Evolutionary conservation across 2,329 filamentous ascomycete species (phyloP), one percentile per base, ranked within the genome.

Genomic region (Epichloe baconii): DNA sequence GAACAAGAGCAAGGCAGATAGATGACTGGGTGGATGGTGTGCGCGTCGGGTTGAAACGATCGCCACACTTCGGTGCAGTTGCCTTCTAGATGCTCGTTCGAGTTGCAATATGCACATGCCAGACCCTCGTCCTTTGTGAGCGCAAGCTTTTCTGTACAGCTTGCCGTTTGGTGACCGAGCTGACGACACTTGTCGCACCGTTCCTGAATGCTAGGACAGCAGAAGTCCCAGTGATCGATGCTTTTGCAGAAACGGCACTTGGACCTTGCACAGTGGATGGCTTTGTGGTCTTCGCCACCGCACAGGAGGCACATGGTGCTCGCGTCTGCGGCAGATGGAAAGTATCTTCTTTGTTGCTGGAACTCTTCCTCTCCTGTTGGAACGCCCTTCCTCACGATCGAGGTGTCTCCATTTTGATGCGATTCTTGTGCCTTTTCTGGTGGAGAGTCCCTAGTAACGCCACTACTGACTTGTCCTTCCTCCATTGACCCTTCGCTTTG

Each of bases 51-150:
- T 12, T 66, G 62, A 60, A 76, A 83, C 17, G 72, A 79, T 52
- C 75, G 71, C 81, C 81, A 87, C 23, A 83, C 66, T 46, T 73
- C 68, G 49, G 76, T 73, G 62, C 85, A 88, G 2, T 74, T 66
- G 12, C 69, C 61, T 60, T 87, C 84, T 8, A 73, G 57, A 58
- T 88, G 85, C 8, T 74, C 69, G 3, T 59, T 56, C 6, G 73
- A 73, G 40, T 68, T 68, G 63, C 85, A 88, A 36, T 80, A 68
- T 11, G 78, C 77, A 61, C 85, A 88, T 3, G 74, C 72, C 45
- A 75, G 67, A 21, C 72, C 71, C 51, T 82, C 79, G 15, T 72
- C 71, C 54, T 73, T 74, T 15, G 73, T 67, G 48, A 75, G 56
- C 3, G 65, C 63, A 42, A 85, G 70, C 54, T 79, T 79, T 55